Conservation (phyloP, 2,329 filamentous ascomycete genomes). For the Passalora sequoiae region DNA sequence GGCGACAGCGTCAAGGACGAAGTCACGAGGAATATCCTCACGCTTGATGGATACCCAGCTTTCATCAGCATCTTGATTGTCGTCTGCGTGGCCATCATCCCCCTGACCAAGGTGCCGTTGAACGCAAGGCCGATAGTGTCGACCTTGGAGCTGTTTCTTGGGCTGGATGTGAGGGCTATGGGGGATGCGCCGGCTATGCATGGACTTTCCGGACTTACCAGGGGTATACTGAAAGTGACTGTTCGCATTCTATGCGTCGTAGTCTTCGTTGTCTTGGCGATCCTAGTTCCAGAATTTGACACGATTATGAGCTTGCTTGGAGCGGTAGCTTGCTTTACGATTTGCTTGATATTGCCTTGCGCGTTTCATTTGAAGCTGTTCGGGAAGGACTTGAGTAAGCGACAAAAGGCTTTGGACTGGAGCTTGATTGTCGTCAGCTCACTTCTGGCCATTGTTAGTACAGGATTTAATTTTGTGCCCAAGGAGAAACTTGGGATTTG, state of each 20-base stretch:
- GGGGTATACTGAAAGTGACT: constrained; percentile 54
- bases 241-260: constrained; percentile 63
- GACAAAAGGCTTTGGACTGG: constrained; percentile 64
- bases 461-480: constrained; percentile 81
- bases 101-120: constrained; percentile 73
- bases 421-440: constrained; percentile 64
- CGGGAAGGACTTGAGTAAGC: constrained; percentile 59
- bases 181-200: constrained; percentile 46
- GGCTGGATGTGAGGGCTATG: constrained; percentile 58
- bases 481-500: constrained; percentile 60
- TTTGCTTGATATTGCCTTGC: constrained; percentile 86
- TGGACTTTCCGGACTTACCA: constrained; percentile 53
- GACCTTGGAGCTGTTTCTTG: constrained; percentile 74
- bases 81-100: constrained; percentile 84
- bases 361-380: constrained; percentile 90
- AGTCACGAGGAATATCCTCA: constrained; percentile 84
- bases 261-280: constrained; percentile 70
- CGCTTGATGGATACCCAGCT: constrained; percentile 61
- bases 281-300: constrained; percentile 73
- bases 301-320: constrained; percentile 89
- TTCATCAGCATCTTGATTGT: constrained; percentile 73
- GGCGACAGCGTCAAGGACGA: constrained; percentile 82
- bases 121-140: constrained; percentile 77
- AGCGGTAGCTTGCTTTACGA: constrained; percentile 83
- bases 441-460: constrained; percentile 68